These are phyloP conservation scores for Metschnikowia koreensis DNA, from an alignment of 805 yeast species.

Conservation along the genomic window DNA sequence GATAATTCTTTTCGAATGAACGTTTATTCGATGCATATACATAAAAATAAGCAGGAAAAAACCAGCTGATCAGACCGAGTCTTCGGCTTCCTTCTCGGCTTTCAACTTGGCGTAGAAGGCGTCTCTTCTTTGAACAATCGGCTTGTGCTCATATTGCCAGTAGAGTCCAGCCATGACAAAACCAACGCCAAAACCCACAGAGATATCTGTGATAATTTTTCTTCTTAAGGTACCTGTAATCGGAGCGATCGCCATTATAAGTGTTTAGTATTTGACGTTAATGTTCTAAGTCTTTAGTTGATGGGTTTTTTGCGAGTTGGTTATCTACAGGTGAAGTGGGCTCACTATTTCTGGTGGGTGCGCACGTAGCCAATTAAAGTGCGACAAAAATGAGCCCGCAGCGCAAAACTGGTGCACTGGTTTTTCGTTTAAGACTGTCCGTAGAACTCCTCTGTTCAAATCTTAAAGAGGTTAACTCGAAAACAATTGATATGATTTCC, in stretches of 20 bases:
- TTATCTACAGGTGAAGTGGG: conserved; percentile 12
- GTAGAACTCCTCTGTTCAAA: background rate
- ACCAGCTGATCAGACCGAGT: conserved; percentile 24
- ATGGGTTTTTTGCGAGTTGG: conserved; percentile 1
- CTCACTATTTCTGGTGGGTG: background rate
- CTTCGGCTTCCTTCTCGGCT: conserved; percentile 65
- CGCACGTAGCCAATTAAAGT: conserved; percentile 14
- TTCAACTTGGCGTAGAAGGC: conserved; percentile 78
- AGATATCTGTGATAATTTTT: conserved; percentile 76
- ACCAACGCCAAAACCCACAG: conserved; percentile 65
- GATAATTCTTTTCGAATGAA: background rate
- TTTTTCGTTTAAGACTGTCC: background rate
- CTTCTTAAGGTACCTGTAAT: conserved; percentile 81
- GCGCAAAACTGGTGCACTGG: conserved; percentile 3
- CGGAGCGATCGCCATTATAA: conserved; percentile 72
- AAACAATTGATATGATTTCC: conserved; percentile 23
- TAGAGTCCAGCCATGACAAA: conserved; percentile 56
- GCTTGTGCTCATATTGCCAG: conserved; percentile 90
- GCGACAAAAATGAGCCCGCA: conserved; percentile 9
- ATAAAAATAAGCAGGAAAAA: background rate
- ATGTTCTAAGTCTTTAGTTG: background rate
- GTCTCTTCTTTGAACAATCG: conserved; percentile 72
- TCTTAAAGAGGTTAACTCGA: background rate
- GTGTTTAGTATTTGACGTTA: conserved; percentile 12
- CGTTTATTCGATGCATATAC: conserved; percentile 7